phyloP scores from a whole-genome alignment of 371 early-diverging fungal genomes.

The Apophysomyces ossiformis region DNA sequence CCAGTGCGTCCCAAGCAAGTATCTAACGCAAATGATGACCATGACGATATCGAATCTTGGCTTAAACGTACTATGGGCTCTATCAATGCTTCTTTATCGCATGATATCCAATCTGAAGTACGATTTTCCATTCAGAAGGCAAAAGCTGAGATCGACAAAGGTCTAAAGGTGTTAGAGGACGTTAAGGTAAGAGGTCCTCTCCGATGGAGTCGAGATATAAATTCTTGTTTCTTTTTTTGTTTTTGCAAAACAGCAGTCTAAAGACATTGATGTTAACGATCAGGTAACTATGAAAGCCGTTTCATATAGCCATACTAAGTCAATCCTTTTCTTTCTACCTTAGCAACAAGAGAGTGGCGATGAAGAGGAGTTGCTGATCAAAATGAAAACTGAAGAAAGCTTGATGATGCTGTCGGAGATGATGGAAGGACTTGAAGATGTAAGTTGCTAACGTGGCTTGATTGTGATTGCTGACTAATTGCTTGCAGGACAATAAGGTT shows the following conservation, averaged over 20 bases:
- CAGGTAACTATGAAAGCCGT: not conserved
- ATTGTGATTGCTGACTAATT: not conserved
- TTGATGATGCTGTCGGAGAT: constrained; percentile 1
- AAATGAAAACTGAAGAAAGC: constrained; percentile 2
- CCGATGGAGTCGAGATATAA: not conserved
- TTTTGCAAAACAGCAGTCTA: not conserved
- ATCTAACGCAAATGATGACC: constrained; percentile 9
- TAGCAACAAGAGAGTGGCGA: not conserved
- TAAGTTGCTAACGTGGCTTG: not conserved
- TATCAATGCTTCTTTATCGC: constrained; percentile 24
- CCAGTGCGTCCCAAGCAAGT: not conserved
- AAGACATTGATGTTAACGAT: not conserved
- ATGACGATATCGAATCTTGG: constrained; percentile 29
- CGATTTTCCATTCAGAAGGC: constrained; percentile 50
- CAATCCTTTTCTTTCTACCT: not conserved
- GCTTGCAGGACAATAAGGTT: not conserved
- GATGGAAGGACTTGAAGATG: constrained; percentile 8
- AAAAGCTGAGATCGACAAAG: constrained; percentile 54
- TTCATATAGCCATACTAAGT: not conserved
- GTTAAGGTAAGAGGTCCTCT: constrained; percentile 23
- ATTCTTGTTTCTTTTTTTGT: too few relatives aligned
- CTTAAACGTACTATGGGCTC: constrained; percentile 25
- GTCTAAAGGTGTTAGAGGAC: constrained; percentile 43
- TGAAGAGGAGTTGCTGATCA: not conserved
- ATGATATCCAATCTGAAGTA: constrained; percentile 30